A percentile compares a stretch with the other conserved stretches of the same genome.
Evolutionary conservation across 208 protist species (phyloP).

Genomic region (Leishmania tropica): DNA sequence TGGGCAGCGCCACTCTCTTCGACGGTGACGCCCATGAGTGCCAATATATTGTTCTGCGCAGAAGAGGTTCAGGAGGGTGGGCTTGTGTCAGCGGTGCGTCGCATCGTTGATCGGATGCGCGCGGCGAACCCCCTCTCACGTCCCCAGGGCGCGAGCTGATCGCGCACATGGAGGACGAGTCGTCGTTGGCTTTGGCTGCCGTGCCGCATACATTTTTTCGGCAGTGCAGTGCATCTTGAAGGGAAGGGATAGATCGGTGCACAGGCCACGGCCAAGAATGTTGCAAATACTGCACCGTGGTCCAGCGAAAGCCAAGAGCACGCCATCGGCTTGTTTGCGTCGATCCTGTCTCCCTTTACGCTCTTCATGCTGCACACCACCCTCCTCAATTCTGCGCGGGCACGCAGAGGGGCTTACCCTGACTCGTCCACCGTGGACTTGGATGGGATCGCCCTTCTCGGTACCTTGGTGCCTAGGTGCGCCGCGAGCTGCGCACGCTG

Average conservation of each 20-base stretch:
- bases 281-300: constrained; percentile 14
- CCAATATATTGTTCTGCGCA: not conserved
- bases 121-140: constrained; percentile 17
- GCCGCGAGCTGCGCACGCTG: not conserved
- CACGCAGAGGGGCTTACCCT: constrained; percentile 3
- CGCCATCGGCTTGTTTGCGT: constrained; percentile 12
- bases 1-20: not conserved
- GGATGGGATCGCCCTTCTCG: constrained; percentile 6
- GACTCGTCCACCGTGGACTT: not conserved
- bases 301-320: not conserved
- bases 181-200: not conserved
- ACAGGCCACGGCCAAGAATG: constrained; percentile 14
- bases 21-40: constrained; percentile 1
- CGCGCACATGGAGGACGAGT: constrained; percentile 4
- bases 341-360: not conserved
- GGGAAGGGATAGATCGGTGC: constrained; percentile 13
- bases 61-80: not conserved
- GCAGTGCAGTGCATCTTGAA: constrained; percentile 6
- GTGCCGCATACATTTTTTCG: constrained; percentile 5
- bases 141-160: constrained; percentile 13
- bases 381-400: constrained; percentile 5
- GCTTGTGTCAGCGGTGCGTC: not conserved
- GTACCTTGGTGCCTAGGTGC: constrained; percentile 5
- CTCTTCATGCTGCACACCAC: constrained; percentile 20
- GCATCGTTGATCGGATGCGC: constrained; percentile 13